Percentiles rank a stretch among this genome's conserved stretches.
Evolutionary conservation across 192 early-diverging fungal genomes (phyloP).

Genomic region (Coemansia sp.): DNA sequence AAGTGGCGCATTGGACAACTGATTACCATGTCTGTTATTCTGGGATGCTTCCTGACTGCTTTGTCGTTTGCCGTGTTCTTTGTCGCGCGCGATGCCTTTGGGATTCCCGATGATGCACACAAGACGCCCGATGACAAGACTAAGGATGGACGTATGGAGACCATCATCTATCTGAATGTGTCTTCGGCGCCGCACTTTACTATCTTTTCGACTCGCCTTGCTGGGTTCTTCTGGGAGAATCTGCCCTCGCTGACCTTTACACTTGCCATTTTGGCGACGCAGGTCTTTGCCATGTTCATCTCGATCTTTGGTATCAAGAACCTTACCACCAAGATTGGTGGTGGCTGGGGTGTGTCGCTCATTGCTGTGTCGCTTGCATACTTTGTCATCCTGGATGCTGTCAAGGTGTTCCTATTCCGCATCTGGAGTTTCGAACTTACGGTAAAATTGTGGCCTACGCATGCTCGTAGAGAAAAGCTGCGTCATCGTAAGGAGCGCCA

Average conservation of each 20-base stretch:
- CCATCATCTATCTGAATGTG: slow-evolving; percentile 93
- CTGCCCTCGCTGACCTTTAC: slow-evolving; percentile 77
- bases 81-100: slow-evolving; percentile 61
- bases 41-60: slow-evolving; percentile 69
- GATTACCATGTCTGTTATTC: slow-evolving; percentile 71
- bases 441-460: slow-evolving; percentile 75
- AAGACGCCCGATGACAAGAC: slow-evolving; percentile 45
- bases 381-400: slow-evolving; percentile 81
- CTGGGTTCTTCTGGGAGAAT: slow-evolving; percentile 85
- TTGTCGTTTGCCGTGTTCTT: slow-evolving; percentile 85
- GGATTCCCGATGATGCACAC: slow-evolving; percentile 48
- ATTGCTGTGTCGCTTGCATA: slow-evolving; percentile 74
- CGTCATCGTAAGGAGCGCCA: slow-evolving; percentile 48
- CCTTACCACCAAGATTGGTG: slow-evolving; percentile 61
- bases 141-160: slow-evolving; percentile 57
- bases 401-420: slow-evolving; percentile 86
- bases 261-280: slow-evolving; percentile 78
- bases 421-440: slow-evolving; percentile 89
- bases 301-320: slow-evolving; percentile 67
- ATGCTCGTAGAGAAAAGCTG: slow-evolving; percentile 60
- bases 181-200: slow-evolving; percentile 91
- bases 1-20: slow-evolving; percentile 96
- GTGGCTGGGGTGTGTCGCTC: slow-evolving; percentile 68
- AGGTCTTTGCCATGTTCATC: slow-evolving; percentile 85
- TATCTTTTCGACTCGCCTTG: slow-evolving; percentile 88